Base-by-base conservation (phyloP, 208 protist genomes). In the Strigomonas galati region DNA sequence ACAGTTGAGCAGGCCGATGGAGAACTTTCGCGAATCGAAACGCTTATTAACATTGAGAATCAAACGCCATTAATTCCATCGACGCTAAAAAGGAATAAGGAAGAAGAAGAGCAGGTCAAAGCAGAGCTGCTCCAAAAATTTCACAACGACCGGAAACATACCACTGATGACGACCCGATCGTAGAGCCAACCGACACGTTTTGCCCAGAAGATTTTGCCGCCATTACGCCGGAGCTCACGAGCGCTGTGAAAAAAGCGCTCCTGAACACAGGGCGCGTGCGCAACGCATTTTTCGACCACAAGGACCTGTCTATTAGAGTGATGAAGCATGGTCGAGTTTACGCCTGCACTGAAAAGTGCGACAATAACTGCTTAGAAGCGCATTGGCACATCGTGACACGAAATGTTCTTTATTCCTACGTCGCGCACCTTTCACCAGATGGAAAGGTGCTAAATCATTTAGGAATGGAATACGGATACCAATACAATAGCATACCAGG, bases 401-500 rank as follows among this genome's bases (percentile, higher is more conserved):
- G 84, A 19, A 86, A 82, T 54, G 67, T 89, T 4, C 17, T 95
- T 12, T 95, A 95, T 64, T 66, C 83, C 12, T 85, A 84, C 68
- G 54, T 93, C 0, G 87, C 85, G 0, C 90, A 95, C 62, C 64
- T 95, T 28, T 81, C 76, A 28, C 23, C 67, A 0, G 90, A 95
- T 70, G 90, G 77, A 4, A 76, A 71, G 6, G 35, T 37, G 32
- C 49, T 89, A 5, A 49, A 89, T 14, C 89, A 95, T 56, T 44
- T 91, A 4, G 89, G 89, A 24, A 56, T 76, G 0, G 89, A 95
- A 63, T 78, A 91, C 63, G 89, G 87, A 15, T 95, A 92, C 65
- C 89, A 95, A 65, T 95, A 95, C 64, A 93, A 95, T 69, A 84
- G 74, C 12, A 78, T 91, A 27, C 90, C 90, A 10, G 90, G 90